phyloP scores from a whole-genome alignment of 2,329 filamentous ascomycete genomes.

The Verticillium nonalfalfae region DNA sequence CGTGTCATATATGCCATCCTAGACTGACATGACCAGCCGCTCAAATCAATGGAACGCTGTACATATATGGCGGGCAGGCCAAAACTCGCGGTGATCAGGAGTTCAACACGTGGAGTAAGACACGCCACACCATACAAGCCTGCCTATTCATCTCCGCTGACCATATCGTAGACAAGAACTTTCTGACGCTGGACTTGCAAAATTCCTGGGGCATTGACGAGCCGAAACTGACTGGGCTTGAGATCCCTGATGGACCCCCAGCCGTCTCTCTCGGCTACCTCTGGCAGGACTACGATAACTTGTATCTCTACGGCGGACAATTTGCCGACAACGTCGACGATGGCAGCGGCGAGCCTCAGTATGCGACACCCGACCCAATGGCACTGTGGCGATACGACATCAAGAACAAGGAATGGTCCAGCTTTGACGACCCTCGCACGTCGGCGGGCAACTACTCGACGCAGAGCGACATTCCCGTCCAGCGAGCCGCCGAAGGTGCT shows the following conservation, averaged over 20 bases:
- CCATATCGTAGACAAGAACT: slow-evolving; percentile 54
- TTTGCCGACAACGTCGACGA: slow-evolving; percentile 51
- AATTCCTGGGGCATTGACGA: slow-evolving; percentile 63
- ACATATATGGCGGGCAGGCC: slow-evolving; percentile 67
- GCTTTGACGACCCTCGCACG: slow-evolving; percentile 55
- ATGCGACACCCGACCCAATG: slow-evolving; percentile 47
- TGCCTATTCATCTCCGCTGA: background rate
- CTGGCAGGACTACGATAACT: slow-evolving; percentile 64
- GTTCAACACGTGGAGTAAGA: slow-evolving; percentile 62
- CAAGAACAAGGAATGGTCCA: slow-evolving; percentile 50
- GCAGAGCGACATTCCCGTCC: slow-evolving; percentile 46
- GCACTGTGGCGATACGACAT: slow-evolving; percentile 69
- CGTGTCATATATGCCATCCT: too few relatives aligned
- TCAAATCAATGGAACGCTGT: slow-evolving; percentile 67
- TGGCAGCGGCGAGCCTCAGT: slow-evolving; percentile 25
- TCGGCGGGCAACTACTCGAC: slow-evolving; percentile 58
- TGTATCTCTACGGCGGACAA: slow-evolving; percentile 70
- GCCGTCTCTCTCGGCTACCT: slow-evolving; percentile 67
- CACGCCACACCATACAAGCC: background rate
- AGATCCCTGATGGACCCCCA: slow-evolving; percentile 62
- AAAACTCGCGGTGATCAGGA: slow-evolving; percentile 51
- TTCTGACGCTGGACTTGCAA: slow-evolving; percentile 65
- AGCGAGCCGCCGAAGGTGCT: slow-evolving; percentile 68
- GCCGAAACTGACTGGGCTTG: slow-evolving; percentile 55
- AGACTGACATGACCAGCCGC: slow-evolving; percentile 37